Evolutionary conservation across 2,329 filamentous ascomycete species (phyloP).

Genomic region (Fusarium phyllophilum): DNA sequence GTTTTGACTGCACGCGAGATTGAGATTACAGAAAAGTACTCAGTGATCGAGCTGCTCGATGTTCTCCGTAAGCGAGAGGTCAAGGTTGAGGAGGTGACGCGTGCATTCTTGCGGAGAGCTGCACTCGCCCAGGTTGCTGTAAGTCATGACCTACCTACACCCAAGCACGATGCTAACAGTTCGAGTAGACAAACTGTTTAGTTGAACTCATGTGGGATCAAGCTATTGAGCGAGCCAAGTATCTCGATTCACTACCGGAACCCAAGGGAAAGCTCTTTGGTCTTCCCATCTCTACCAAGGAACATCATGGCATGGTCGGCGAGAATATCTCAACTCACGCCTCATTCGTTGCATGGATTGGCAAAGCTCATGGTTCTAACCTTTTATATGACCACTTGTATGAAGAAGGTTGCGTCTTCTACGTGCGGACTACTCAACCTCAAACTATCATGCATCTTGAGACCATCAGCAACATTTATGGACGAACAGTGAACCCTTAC

Average conservation of each 20-base stretch:
- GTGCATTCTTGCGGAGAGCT: conserved; percentile 41
- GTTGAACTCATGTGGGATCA: conserved; percentile 50
- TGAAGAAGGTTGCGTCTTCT: conserved; percentile 47
- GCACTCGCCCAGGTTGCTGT: conserved; percentile 44
- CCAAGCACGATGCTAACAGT: background rate
- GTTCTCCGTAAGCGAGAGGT: conserved; percentile 33
- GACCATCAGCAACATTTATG: conserved; percentile 71
- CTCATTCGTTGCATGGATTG: conserved; percentile 47
- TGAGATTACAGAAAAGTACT: conserved; percentile 45
- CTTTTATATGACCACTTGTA: conserved; percentile 46
- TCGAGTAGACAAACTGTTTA: conserved; percentile 46
- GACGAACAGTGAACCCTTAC: conserved; percentile 70
- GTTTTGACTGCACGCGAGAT: conserved; percentile 42
- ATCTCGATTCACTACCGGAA: conserved; percentile 49
- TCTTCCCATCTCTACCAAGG: conserved; percentile 50
- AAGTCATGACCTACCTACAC: background rate
- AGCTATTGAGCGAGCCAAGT: conserved; percentile 47
- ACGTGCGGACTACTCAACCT: conserved; percentile 76
- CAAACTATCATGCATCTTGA: conserved; percentile 67
- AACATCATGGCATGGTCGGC: conserved; percentile 51
- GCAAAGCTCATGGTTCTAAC: conserved; percentile 48
- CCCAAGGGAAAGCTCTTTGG: conserved; percentile 48
- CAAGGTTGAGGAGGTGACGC: conserved; percentile 43
- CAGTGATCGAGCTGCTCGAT: conserved; percentile 34
- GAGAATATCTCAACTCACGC: conserved; percentile 43